Conservation (phyloP, 768 basidiomycete genomes). For the Mycena olivaceomarginata region DNA sequence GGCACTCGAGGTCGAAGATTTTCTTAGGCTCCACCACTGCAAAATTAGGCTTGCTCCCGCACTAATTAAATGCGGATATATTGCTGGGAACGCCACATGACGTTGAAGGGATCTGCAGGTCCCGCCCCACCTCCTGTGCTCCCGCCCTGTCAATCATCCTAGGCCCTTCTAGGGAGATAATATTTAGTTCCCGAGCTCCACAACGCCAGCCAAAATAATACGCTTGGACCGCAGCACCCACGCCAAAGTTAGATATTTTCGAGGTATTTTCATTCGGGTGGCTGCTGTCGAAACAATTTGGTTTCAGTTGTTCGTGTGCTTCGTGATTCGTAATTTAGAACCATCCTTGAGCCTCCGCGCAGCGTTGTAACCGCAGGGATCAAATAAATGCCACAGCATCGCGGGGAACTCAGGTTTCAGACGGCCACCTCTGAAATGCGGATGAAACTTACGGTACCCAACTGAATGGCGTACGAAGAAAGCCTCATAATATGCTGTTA, state of each 20-base stretch:
- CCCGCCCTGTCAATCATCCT: constrained; percentile 31
- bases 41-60: too few species aligned
- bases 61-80: not conserved
- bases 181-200: constrained; percentile 17
- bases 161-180: not conserved
- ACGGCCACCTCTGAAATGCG: not conserved
- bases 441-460: constrained; percentile 9
- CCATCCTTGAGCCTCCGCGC: not conserved
- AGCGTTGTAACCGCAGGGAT: constrained; percentile 5
- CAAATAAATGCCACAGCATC: constrained; percentile 27
- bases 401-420: not conserved
- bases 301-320: constrained; percentile 6
- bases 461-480: not conserved
- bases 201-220: constrained; percentile 34
- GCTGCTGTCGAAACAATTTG: not conserved
- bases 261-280: too few species aligned
- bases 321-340: not conserved
- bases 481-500: not conserved
- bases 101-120: constrained; percentile 8
- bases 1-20: too few species aligned
- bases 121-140: constrained; percentile 13
- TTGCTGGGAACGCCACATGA: constrained; percentile 19
- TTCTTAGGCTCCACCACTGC: too few species aligned
- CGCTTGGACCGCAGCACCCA: constrained; percentile 35
- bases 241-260: constrained; percentile 6